phyloP scores from a whole-genome alignment of 495 filamentous ascomycete species.

The Jackrogersella multiformis region DNA sequence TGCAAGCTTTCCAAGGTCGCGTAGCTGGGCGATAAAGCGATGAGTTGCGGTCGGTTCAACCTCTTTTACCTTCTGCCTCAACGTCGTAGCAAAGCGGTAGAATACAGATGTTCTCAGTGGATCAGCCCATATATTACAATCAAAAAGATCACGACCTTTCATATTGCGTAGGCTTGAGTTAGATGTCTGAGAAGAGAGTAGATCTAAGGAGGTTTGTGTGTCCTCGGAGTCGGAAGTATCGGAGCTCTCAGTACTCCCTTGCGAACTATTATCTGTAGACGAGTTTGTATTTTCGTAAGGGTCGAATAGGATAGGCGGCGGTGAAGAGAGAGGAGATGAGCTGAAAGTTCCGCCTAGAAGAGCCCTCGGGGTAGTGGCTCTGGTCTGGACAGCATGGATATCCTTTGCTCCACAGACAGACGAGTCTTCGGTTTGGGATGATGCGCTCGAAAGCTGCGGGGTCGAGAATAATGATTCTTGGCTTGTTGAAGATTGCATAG shows the following conservation, averaged over 20 bases:
- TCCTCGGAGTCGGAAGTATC: conserved; percentile 52
- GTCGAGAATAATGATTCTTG: conserved; percentile 36
- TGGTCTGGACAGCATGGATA: not conserved
- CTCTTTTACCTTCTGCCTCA: conserved; percentile 66
- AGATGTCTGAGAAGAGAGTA: conserved; percentile 56
- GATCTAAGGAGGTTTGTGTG: conserved; percentile 49
- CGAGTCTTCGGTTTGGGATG: conserved; percentile 40
- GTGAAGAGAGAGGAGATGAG: conserved; percentile 59
- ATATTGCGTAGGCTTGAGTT: conserved; percentile 59
- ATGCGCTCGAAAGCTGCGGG: conserved; percentile 26
- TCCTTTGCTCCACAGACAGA: not conserved
- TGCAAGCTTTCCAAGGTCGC: conserved; percentile 69
- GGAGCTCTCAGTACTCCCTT: conserved; percentile 39
- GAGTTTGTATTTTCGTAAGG: conserved; percentile 51
- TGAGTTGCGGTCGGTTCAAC: conserved; percentile 66
- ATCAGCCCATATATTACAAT: conserved; percentile 71
- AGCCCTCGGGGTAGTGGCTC: conserved; percentile 33
- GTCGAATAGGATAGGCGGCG: conserved; percentile 55
- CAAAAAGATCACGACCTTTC: conserved; percentile 74
- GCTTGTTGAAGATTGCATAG: conserved; percentile 30
- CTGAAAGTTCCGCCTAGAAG: conserved; percentile 33
- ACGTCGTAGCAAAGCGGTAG: conserved; percentile 70
- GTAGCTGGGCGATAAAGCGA: conserved; percentile 68
- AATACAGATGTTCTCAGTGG: conserved; percentile 70
- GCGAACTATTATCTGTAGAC: conserved; percentile 44